phyloP scores from a whole-genome alignment of 306 rosid genomes.

The Datisca glomerata region DNA sequence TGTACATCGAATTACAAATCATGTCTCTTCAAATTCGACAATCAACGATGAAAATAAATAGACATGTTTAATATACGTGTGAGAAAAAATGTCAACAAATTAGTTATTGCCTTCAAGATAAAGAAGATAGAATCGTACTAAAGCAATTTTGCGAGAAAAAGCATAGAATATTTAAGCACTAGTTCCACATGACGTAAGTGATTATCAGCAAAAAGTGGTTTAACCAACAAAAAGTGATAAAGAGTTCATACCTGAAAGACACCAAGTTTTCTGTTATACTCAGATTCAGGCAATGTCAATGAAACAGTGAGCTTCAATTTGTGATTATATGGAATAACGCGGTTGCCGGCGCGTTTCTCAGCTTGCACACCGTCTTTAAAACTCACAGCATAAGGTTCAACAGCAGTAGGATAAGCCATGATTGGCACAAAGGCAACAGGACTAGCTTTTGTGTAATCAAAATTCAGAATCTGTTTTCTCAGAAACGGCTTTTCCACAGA shows the following conservation, averaged over 20 bases:
- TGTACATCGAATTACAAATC: too few species aligned
- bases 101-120: neutral
- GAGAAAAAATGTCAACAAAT: neutral
- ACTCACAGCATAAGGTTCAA: too few species aligned
- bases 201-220: neutral
- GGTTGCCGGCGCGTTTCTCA: neutral
- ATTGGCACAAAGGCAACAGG: slow-evolving; percentile 19
- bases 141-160: neutral
- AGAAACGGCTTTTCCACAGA: slow-evolving; percentile 17
- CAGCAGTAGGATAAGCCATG: slow-evolving; percentile 2
- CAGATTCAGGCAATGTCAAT: slow-evolving; percentile 16
- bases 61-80: too few species aligned
- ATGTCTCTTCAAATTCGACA: too few species aligned
- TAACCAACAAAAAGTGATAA: neutral
- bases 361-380: neutral
- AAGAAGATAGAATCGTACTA: neutral
- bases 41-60: too few species aligned
- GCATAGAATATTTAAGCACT: too few species aligned
- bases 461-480: slow-evolving; percentile 10
- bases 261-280: slow-evolving; percentile 13
- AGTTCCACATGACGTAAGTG: too few species aligned
- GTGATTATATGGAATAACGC: slow-evolving; percentile 11
- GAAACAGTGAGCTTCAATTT: slow-evolving; percentile 18
- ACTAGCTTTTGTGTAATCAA: slow-evolving; percentile 18
- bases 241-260: slow-evolving; percentile 15